phyloP scores from a whole-genome alignment of 2,329 filamentous ascomycete species.

The Elsinoe perseae region DNA sequence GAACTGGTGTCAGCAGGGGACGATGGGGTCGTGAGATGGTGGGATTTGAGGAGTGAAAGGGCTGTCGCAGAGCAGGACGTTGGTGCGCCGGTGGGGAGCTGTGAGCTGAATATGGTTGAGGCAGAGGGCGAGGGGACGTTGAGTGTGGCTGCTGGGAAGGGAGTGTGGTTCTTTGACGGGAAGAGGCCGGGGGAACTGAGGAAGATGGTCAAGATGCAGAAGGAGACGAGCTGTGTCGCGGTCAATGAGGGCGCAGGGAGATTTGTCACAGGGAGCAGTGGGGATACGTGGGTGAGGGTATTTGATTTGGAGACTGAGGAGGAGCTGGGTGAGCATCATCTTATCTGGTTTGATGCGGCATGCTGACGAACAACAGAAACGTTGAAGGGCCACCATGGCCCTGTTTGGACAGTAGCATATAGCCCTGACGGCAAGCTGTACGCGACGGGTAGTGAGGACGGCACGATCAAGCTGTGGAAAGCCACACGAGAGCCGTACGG shows the following conservation, averaged over 20 bases:
- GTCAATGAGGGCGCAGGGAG: conserved; percentile 73
- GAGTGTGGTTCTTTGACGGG: conserved; percentile 85
- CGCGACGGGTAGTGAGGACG: conserved; percentile 92
- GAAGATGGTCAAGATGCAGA: conserved; percentile 70
- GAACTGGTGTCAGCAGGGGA: conserved; percentile 83
- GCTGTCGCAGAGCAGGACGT: conserved; percentile 70
- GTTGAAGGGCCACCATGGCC: conserved; percentile 93
- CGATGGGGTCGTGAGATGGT: conserved; percentile 90
- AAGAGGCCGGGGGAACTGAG: conserved; percentile 58
- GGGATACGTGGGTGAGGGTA: conserved; percentile 93
- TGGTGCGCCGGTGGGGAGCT: conserved; percentile 81
- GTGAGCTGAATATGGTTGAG: conserved; percentile 61
- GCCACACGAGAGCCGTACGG: conserved; percentile 58
- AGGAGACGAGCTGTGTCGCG: conserved; percentile 85
- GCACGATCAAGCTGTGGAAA: conserved; percentile 89
- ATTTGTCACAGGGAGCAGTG: conserved; percentile 82
- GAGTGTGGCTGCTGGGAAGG: conserved; percentile 88
- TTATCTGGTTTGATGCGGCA: not conserved
- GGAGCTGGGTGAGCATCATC: conserved; percentile 57
- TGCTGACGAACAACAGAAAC: conserved; percentile 51
- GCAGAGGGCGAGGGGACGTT: conserved; percentile 50
- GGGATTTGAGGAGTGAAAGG: conserved; percentile 68
- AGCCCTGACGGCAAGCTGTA: conserved; percentile 94
- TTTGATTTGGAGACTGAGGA: conserved; percentile 78
- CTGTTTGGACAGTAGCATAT: conserved; percentile 93